Percentiles rank a stretch among this genome's conserved stretches.
Evolutionary conservation across 257 asterid species (phyloP).

Genomic region (Haberlea rhodopensis): DNA sequence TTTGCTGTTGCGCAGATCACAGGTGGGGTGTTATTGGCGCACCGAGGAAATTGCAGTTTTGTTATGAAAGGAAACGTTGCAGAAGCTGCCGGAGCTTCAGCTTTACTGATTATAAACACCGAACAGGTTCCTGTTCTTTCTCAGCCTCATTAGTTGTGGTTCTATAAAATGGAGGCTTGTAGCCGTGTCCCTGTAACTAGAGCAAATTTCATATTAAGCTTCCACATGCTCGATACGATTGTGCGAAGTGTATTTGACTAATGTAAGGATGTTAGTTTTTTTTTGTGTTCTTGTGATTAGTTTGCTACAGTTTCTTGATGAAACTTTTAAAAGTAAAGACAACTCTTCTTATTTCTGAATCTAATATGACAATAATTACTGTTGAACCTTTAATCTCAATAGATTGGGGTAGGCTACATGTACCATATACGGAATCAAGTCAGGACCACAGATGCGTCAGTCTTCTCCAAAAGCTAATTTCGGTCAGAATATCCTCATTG

Average conservation of each 20-base stretch:
- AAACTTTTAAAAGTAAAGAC: conserved; percentile 9
- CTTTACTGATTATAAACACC: conserved; percentile 74
- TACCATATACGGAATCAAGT: too few relatives aligned
- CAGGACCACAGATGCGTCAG: too few relatives aligned
- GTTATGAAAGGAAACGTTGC: conserved; percentile 81
- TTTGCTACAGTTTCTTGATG: neutral
- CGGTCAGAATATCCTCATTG: too few relatives aligned
- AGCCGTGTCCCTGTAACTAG: neutral
- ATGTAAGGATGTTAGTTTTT: neutral
- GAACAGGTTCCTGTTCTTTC: conserved; percentile 50
- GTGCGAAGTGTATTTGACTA: neutral
- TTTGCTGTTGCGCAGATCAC: conserved; percentile 46
- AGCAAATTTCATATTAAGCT: conserved; percentile 7
- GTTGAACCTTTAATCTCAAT: too few relatives aligned
- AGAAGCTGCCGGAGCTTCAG: conserved; percentile 88
- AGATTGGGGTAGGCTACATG: too few relatives aligned
- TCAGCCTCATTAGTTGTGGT: neutral
- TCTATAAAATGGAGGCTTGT: neutral
- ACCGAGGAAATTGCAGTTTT: conserved; percentile 87
- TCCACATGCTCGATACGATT: neutral
- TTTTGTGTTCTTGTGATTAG: neutral
- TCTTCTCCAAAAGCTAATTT: too few relatives aligned
- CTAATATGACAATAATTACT: too few relatives aligned
- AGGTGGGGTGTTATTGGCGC: conserved; percentile 85
- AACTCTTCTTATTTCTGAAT: conserved; percentile 5